Percentiles rank a stretch among this genome's conserved stretches.
Evolutionary conservation across 2,329 filamentous ascomycete species (phyloP).

Genomic region (Clonostachys byssicola): DNA sequence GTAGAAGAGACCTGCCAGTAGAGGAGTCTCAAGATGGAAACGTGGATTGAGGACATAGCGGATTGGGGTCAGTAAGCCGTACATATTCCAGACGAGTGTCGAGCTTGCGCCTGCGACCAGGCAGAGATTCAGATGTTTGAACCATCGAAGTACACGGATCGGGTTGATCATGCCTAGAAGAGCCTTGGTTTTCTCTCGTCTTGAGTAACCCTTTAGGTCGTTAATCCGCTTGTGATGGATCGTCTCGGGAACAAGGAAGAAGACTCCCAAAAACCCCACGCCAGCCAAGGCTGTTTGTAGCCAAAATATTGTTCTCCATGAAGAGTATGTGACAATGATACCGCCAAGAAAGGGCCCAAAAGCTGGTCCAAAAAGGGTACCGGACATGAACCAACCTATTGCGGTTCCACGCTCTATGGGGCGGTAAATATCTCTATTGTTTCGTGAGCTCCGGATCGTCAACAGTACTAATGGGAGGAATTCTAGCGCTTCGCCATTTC

Average conservation of each 20-base stretch:
- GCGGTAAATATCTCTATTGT: conserved; percentile 51
- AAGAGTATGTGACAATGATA: conserved; percentile 70
- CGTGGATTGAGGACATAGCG: conserved; percentile 72
- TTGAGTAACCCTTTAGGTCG: conserved; percentile 53
- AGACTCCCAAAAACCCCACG: conserved; percentile 51
- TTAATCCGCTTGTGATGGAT: conserved; percentile 60
- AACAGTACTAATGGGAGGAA: too few species aligned
- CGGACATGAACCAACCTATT: conserved; percentile 68
- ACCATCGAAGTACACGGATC: conserved; percentile 56
- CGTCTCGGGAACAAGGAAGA: conserved; percentile 69
- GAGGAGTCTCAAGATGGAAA: conserved; percentile 61
- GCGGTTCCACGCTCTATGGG: conserved; percentile 68
- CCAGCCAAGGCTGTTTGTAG: conserved; percentile 67
- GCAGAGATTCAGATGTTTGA: conserved; percentile 65
- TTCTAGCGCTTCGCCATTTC: background rate
- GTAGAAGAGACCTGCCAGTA: conserved; percentile 69
- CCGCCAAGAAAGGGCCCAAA: conserved; percentile 69
- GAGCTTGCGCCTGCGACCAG: conserved; percentile 54
- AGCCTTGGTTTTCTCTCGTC: conserved; percentile 41
- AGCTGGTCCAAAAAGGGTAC: conserved; percentile 68
- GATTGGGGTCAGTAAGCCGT: conserved; percentile 56
- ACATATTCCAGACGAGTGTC: conserved; percentile 71
- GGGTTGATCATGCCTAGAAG: conserved; percentile 65
- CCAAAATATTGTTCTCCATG: conserved; percentile 76
- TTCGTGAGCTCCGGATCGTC: too few species aligned